These are phyloP conservation scores for Cyberlindnera maclurae DNA, from an alignment of 805 yeast genomes.

Conservation along the genomic window DNA sequence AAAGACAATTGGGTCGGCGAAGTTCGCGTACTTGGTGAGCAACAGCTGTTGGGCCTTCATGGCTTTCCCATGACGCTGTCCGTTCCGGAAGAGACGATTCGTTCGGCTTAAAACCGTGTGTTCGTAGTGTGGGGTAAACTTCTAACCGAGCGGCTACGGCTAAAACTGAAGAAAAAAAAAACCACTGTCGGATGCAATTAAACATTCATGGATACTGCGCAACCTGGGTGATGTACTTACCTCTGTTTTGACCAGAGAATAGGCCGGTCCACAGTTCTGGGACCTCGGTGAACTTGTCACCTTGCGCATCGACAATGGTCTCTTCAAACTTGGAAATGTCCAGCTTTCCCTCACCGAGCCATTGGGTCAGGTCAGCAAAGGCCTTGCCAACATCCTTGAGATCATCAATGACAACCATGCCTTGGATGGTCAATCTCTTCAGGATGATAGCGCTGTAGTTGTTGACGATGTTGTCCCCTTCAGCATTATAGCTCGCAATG, in stretches of 20 bases:
- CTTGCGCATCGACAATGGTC: conserved; percentile 34
- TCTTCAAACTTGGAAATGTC: conserved; percentile 28
- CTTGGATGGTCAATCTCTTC: conserved; percentile 44
- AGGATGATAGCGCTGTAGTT: conserved; percentile 38
- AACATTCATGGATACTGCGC: conserved; percentile 7
- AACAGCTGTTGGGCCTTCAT: conserved; percentile 26
- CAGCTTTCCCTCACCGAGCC: conserved; percentile 36
- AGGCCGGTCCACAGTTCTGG: conserved; percentile 43
- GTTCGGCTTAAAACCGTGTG: too few species aligned
- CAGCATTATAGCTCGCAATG: conserved; percentile 46
- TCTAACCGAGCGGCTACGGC: too few species aligned
- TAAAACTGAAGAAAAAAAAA: too few species aligned
- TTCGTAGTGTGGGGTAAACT: too few species aligned
- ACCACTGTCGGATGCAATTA: too few species aligned
- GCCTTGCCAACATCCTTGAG: conserved; percentile 32
- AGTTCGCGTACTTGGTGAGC: conserved; percentile 21
- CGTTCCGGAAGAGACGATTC: too few species aligned
- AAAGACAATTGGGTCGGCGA: conserved; percentile 22
- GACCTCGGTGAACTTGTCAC: conserved; percentile 34
- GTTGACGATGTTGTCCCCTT: conserved; percentile 28
- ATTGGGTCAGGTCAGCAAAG: conserved; percentile 27
- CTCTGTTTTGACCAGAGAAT: conserved; percentile 39
- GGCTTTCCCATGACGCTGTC: too few species aligned
- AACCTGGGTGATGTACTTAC: conserved; percentile 42
- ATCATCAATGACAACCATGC: conserved; percentile 46